A percentile compares a stretch with the other conserved stretches of the same genome.
These are phyloP conservation scores for Penicillium sp. DNA, from an alignment of 2,329 filamentous ascomycete genomes.

Conservation along the genomic window DNA sequence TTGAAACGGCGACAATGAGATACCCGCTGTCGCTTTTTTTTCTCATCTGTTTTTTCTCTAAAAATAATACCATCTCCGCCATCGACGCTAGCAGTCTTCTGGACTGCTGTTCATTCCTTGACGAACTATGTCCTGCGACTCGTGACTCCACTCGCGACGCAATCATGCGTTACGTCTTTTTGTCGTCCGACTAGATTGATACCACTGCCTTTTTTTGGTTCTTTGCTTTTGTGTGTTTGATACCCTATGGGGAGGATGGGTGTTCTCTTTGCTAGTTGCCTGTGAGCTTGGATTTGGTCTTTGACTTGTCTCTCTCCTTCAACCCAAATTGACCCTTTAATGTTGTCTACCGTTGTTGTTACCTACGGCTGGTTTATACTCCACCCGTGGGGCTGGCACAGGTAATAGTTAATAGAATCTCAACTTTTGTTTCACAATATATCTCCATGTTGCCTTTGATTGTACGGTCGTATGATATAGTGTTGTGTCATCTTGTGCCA, in stretches of 20 bases:
- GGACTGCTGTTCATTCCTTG: constrained; percentile 32
- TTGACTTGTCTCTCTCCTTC: constrained; percentile 13
- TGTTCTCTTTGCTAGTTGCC: constrained; percentile 25
- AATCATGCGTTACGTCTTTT: constrained; percentile 30
- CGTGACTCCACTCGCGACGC: constrained; percentile 32
- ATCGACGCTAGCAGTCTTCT: constrained; percentile 8
- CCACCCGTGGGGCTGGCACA: constrained; percentile 26
- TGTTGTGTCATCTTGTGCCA: not conserved
- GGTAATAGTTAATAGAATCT: constrained; percentile 42
- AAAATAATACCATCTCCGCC: constrained; percentile 19
- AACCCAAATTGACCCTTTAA: constrained; percentile 26
- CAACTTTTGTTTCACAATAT: constrained; percentile 22
- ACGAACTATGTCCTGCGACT: constrained; percentile 36
- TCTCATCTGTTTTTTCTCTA: constrained; percentile 10
- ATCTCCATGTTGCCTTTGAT: not conserved
- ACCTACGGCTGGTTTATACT: constrained; percentile 15
- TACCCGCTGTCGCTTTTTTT: constrained; percentile 29
- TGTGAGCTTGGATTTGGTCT: constrained; percentile 16
- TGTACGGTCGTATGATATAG: not conserved
- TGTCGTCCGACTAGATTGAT: constrained; percentile 31
- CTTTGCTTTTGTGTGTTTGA: constrained; percentile 33
- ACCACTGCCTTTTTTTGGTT: constrained; percentile 29
- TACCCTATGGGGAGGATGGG: constrained; percentile 35
- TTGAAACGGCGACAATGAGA: constrained; percentile 33
- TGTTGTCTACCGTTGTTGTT: constrained; percentile 28